Conservation (phyloP, 2,329 filamentous ascomycete genomes). For the Xenoacremonium recifei region DNA sequence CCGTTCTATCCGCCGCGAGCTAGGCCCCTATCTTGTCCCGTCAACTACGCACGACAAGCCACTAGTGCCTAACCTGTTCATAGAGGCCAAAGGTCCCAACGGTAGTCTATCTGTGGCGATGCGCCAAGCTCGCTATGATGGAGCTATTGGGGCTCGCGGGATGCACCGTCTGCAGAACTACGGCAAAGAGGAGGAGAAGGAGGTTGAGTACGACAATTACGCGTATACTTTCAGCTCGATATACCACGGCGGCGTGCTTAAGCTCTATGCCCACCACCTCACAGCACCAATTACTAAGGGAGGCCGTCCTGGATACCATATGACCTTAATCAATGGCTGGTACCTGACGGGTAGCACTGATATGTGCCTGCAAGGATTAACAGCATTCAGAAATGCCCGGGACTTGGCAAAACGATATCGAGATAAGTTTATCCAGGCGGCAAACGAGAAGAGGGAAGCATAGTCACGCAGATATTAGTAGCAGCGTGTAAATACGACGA, state of each 20-base stretch:
- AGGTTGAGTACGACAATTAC: slow-evolving; percentile 35
- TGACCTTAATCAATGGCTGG: slow-evolving; percentile 33
- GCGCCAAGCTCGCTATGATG: slow-evolving; percentile 36
- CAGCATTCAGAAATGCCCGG: slow-evolving; percentile 37
- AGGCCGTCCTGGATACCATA: slow-evolving; percentile 39
- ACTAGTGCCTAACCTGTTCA: slow-evolving; percentile 40
- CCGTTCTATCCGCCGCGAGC: slow-evolving; percentile 19
- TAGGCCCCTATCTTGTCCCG: slow-evolving; percentile 29
- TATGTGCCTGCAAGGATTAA: slow-evolving; percentile 32
- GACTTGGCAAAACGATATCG: slow-evolving; percentile 37
- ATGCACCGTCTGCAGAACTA: slow-evolving; percentile 39
- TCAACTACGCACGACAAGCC: slow-evolving; percentile 28
- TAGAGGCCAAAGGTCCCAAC: slow-evolving; percentile 37
- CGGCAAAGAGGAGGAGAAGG: slow-evolving; percentile 23
- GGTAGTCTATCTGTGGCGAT: slow-evolving; percentile 27
- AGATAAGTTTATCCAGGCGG: slow-evolving; percentile 31
- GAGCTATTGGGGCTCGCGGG: slow-evolving; percentile 34
- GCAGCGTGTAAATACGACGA: too few relatives aligned
- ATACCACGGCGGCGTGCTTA: slow-evolving; percentile 35
- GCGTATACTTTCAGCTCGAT: slow-evolving; percentile 38
- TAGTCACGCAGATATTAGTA: too few relatives aligned
- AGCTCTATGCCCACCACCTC: slow-evolving; percentile 37
- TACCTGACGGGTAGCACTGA: slow-evolving; percentile 26
- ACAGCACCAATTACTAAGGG: slow-evolving; percentile 28
- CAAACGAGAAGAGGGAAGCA: too few relatives aligned